A percentile compares a stretch with the other conserved stretches of the same genome.
These are phyloP conservation scores for Bipolaris bicolor DNA, from an alignment of 2,329 filamentous ascomycete species.

Conservation along the genomic window DNA sequence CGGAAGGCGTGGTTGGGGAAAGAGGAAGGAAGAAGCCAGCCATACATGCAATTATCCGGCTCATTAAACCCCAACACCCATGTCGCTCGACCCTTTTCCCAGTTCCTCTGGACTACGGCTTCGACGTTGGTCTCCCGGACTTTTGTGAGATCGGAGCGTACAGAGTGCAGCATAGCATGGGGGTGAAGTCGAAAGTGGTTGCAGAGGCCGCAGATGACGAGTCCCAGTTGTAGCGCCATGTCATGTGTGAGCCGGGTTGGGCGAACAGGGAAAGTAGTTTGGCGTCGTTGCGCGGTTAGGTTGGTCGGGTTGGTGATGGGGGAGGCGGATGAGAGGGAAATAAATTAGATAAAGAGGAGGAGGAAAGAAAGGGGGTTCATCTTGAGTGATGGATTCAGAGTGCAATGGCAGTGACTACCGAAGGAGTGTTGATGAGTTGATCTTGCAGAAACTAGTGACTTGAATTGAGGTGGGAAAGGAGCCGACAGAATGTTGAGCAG, in stretches of 20 bases:
- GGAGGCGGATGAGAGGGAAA: background rate
- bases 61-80: conserved; percentile 45
- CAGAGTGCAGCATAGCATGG: conserved; percentile 56
- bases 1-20: too few species aligned
- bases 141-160: conserved; percentile 18
- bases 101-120: conserved; percentile 6
- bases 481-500: background rate
- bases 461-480: background rate
- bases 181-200: conserved; percentile 62
- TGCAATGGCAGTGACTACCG: too few species aligned
- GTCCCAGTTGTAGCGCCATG: conserved; percentile 74
- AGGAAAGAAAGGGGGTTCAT: background rate
- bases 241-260: conserved; percentile 48
- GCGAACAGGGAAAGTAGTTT: conserved; percentile 59
- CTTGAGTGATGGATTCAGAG: background rate
- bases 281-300: conserved; percentile 55
- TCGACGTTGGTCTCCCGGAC: conserved; percentile 28
- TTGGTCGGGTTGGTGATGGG: background rate
- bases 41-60: conserved; percentile 41
- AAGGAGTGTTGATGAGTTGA: background rate
- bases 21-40: background rate
- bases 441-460: background rate
- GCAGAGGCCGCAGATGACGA: conserved; percentile 47
- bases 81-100: conserved; percentile 11
- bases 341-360: background rate